Evolutionary conservation across 2,329 filamentous ascomycete genomes (phyloP).

Genomic region (Fusarium coffeatum): DNA sequence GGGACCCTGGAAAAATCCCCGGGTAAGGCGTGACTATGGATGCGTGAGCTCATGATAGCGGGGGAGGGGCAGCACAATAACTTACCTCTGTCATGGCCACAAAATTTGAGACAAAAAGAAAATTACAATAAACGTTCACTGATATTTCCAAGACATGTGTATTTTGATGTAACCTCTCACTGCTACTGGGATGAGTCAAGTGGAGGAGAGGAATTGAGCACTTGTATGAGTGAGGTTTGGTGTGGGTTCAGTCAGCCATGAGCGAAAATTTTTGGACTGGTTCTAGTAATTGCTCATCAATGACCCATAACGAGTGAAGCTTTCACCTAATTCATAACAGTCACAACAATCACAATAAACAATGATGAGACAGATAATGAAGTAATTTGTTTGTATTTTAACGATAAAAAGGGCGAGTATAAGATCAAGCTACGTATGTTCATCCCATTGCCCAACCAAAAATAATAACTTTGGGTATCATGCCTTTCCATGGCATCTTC

Average conservation of each 20-base stretch:
- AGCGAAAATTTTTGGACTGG: conserved; percentile 42
- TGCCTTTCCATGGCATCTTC: conserved; percentile 40
- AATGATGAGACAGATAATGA: background rate
- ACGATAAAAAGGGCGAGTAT: conserved; percentile 12
- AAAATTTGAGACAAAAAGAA: background rate
- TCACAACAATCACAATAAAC: background rate
- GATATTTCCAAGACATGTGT: background rate
- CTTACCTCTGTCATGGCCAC: conserved; percentile 35
- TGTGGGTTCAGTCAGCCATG: conserved; percentile 41
- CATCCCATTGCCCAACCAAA: conserved; percentile 11
- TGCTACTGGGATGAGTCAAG: background rate
- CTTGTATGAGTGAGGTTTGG: conserved; percentile 26
- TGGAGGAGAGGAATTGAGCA: background rate
- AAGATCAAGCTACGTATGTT: conserved; percentile 26
- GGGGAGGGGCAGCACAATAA: conserved; percentile 43
- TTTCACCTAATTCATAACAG: background rate
- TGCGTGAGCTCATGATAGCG: conserved; percentile 39
- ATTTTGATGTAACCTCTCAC: background rate
- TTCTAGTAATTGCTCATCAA: conserved; percentile 5
- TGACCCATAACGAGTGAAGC: conserved; percentile 23
- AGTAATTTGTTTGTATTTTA: conserved; percentile 25
- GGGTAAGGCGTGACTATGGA: conserved; percentile 35
- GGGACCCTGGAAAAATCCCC: conserved; percentile 62
- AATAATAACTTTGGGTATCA: conserved; percentile 38
- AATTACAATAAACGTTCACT: background rate